phyloP scores from a whole-genome alignment of 306 rosid genomes.

The Quercus gilva region DNA sequence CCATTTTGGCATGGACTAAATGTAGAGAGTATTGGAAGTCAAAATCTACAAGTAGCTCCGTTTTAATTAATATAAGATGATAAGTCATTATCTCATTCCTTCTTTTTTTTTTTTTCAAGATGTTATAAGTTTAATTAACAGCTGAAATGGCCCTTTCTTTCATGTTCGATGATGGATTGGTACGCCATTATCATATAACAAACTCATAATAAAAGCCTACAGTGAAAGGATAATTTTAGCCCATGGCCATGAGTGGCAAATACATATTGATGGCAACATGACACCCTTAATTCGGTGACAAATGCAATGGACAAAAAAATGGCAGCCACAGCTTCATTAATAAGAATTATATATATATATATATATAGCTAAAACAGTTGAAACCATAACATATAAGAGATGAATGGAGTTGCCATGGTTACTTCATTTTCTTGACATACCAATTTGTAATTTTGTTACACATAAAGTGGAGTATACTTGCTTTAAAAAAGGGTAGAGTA shows the following conservation, averaged over 20 bases:
- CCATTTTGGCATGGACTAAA: no score
- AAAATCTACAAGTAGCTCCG: no score
- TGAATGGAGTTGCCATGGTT: slow-evolving; percentile 6
- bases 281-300: not conserved
- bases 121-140: no score
- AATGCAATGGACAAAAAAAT: slow-evolving; percentile 16
- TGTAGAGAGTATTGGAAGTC: no score
- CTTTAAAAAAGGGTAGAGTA: no score
- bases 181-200: not conserved
- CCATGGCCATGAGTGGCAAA: not conserved
- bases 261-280: not conserved
- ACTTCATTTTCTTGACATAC: not conserved
- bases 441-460: not conserved
- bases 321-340: slow-evolving; percentile 3
- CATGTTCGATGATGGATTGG: not conserved
- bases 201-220: not conserved
- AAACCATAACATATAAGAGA: not conserved
- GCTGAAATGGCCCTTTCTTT: not conserved
- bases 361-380: not conserved
- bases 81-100: no score
- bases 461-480: not conserved
- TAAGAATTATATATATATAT: not conserved
- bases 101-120: no score
- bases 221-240: not conserved
- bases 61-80: no score